These are phyloP conservation scores for Sugiyamaella sp. DNA, from an alignment of 1,139 yeast genomes.

Conservation along the genomic window DNA sequence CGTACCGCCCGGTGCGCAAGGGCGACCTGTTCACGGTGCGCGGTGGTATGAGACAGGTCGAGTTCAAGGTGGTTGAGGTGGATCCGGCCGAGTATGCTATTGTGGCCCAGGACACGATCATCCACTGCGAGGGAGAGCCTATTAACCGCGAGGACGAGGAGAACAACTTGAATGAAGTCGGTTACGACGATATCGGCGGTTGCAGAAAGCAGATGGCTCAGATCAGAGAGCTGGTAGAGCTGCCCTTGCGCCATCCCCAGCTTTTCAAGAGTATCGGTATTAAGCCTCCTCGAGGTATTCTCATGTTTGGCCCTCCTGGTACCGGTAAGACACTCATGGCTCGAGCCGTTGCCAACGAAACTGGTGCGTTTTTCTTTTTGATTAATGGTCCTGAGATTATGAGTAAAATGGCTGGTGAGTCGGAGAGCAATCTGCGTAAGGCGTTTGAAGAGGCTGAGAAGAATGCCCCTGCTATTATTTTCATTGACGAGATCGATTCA, in stretches of 20 bases:
- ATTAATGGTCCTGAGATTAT: constrained; percentile 99
- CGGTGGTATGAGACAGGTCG: constrained; percentile 99
- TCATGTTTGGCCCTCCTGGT: constrained; percentile 99
- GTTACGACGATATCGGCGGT: constrained; percentile 99
- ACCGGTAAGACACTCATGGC: constrained; percentile 99
- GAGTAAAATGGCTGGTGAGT: constrained; percentile 99
- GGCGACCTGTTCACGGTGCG: constrained; percentile 96
- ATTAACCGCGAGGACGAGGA: constrained; percentile 99
- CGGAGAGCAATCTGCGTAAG: constrained; percentile 94
- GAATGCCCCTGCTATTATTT: constrained; percentile 95
- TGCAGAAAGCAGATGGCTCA: constrained; percentile 99
- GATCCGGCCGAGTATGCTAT: constrained; percentile 98
- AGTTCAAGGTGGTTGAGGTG: constrained; percentile 96
- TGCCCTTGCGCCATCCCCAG: constrained; percentile 97
- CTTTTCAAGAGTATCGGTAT: constrained; percentile 95
- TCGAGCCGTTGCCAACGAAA: constrained; percentile 98
- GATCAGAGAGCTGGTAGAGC: constrained; percentile 93
- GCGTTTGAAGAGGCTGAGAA: constrained; percentile 99
- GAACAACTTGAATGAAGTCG: constrained; percentile 92
- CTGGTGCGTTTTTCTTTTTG: constrained; percentile 97
- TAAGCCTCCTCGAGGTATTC: constrained; percentile 95
- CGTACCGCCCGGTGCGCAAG: constrained; percentile 97
- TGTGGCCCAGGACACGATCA: constrained; percentile 97
- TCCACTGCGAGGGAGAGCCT: constrained; percentile 99
- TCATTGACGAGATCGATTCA: constrained; percentile 97